Evolutionary conservation across 164 flowering plant genomes (phyloP), one percentile per base, ranked within the genome.

Genomic region (Vitis rotundifolia): DNA sequence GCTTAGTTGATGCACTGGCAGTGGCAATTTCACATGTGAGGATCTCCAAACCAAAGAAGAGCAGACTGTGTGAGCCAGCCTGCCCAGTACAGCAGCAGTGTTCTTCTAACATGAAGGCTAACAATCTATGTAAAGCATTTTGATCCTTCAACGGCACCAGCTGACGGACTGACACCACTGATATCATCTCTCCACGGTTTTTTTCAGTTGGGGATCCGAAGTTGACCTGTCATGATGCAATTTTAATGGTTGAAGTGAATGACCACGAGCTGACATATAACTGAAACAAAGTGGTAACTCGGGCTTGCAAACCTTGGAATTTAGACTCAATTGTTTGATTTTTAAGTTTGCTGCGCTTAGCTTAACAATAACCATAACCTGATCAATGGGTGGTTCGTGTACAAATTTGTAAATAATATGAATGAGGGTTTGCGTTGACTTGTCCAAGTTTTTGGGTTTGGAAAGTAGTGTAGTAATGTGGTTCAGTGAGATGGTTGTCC

Each of bases 61-160:
- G 90, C 82, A 84, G 92, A 72, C 64, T 95, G 0, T 90, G 97
- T 75, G 78, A 78, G 11, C 86, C 97, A 1, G 74, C 80, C 11
- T 75, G 81, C 67, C 90, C 93, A 4, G 87, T 91, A 11, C 85
- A 84, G 66, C 89, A 88, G 77, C 92, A 91, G 60, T 76, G 82
- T 73, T 89, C 97, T 3, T 91, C 98, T 82, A 93, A 88, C 82
- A 61, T 88, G 87, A 89, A 83, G 69, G 66, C 91, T 75, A 88
- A 77, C 80, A 86, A 79, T 65, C 95, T 94, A 49, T 94, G 99
- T 84, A 87, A 87, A 89, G 99, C 99, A 68, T 94, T 91, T 70
- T 94, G 85, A 91, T 64, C 72, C 71, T 63, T 50, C 18, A 51
- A 47, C 29, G 52, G 26, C 26, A 22, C 26, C 26, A 22, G 71